These are phyloP conservation scores for Sphagnurus paluster DNA, from an alignment of 1,284 basidiomycete species.

Conservation along the genomic window DNA sequence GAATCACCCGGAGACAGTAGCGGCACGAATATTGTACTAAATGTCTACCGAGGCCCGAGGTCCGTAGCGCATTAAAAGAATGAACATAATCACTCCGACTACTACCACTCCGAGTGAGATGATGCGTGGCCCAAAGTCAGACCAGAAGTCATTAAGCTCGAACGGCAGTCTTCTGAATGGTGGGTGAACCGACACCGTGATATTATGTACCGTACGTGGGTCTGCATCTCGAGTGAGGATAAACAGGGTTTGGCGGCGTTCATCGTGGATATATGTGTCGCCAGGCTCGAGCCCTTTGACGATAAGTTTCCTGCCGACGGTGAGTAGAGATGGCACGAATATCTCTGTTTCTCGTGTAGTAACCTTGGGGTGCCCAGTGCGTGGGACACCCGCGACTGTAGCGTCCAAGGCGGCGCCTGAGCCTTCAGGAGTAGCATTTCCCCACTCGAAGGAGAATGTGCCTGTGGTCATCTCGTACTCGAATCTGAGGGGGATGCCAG, in stretches of 20 bases:
- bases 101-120: constrained; percentile 32
- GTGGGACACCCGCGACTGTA: constrained; percentile 37
- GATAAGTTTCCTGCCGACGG: constrained; percentile 55
- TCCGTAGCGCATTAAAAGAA: constrained; percentile 5
- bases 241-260: constrained; percentile 65
- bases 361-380: constrained; percentile 37
- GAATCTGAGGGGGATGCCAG: constrained; percentile 67
- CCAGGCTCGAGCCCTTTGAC: constrained; percentile 52
- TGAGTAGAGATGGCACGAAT: constrained; percentile 68
- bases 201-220: constrained; percentile 44
- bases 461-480: constrained; percentile 74
- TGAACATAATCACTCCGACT: constrained; percentile 32
- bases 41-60: not conserved
- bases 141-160: constrained; percentile 60
- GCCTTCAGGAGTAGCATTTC: constrained; percentile 31
- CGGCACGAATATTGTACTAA: too few species aligned
- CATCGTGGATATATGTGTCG: constrained; percentile 53
- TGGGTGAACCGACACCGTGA: constrained; percentile 57
- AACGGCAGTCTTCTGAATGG: constrained; percentile 51
- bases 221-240: constrained; percentile 48
- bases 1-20: too few species aligned
- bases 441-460: constrained; percentile 64
- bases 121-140: constrained; percentile 55
- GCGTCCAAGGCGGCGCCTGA: constrained; percentile 3
- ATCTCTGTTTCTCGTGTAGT: constrained; percentile 72